Conservation (phyloP, 441 rosid genomes). For the Pelargonium hybrid region DNA sequence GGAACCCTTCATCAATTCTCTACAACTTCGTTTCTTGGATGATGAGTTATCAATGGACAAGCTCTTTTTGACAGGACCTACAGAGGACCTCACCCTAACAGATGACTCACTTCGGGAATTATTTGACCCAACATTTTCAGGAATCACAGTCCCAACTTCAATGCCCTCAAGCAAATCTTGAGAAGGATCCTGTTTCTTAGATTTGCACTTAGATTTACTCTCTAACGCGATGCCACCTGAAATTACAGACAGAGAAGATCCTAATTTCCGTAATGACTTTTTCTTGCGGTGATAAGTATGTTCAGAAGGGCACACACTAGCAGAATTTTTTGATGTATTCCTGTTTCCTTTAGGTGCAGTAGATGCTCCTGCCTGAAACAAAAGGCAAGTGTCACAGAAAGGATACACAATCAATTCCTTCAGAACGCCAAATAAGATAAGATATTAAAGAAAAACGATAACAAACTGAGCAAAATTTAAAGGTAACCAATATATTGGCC, state of each 20-base stretch:
- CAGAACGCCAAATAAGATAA: not conserved
- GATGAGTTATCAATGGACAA: constrained; percentile 22
- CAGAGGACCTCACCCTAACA: constrained; percentile 23
- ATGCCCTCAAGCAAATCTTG: constrained; percentile 21
- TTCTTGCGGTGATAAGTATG: constrained; percentile 47
- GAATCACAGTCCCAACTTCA: constrained; percentile 20
- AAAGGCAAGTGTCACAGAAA: constrained; percentile 10
- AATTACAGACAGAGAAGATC: constrained; percentile 25
- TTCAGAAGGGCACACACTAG: constrained; percentile 19
- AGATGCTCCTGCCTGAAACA: constrained; percentile 27
- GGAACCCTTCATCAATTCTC: constrained; percentile 27
- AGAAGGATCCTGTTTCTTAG: constrained; percentile 25
- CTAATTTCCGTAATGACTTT: constrained; percentile 33
- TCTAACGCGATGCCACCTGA: constrained; percentile 21
- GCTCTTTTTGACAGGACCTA: constrained; percentile 23
- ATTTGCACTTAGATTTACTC: constrained; percentile 29
- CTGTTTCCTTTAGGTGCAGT: constrained; percentile 15
- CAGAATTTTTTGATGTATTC: constrained; percentile 24
- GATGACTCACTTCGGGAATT: constrained; percentile 28
- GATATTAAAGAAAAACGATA: not conserved
- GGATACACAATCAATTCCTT: not conserved
- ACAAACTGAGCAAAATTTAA: not conserved
- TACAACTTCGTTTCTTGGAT: constrained; percentile 26
- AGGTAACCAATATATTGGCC: not conserved
- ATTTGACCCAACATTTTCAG: constrained; percentile 29